Evolutionary conservation across 2,329 filamentous ascomycete species (phyloP).

Genomic region (Trichoderma aggressivum): DNA sequence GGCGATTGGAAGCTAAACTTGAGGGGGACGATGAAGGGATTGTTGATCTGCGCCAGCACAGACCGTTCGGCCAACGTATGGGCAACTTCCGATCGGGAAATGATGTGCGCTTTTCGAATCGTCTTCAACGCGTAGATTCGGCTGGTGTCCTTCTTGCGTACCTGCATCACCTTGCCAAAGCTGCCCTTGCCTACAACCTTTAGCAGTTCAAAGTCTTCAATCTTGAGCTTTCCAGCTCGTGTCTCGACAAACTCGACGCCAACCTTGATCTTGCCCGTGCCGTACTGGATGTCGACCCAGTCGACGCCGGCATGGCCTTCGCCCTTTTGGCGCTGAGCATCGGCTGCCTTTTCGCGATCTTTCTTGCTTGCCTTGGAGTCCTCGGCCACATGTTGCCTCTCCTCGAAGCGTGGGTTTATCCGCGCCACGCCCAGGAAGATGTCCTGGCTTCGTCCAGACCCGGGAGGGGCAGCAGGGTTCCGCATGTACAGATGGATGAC

Average conservation of each 20-base stretch:
- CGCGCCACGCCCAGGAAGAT: constrained; percentile 91
- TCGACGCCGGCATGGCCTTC: constrained; percentile 71
- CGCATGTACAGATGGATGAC: constrained; percentile 91
- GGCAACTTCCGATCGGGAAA: constrained; percentile 94
- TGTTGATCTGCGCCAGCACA: constrained; percentile 99
- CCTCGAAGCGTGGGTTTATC: constrained; percentile 90
- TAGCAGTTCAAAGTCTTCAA: constrained; percentile 94
- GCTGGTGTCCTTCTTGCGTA: constrained; percentile 94
- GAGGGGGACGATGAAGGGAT: constrained; percentile 96
- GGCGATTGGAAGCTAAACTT: constrained; percentile 99
- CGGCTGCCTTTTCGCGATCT: constrained; percentile 73
- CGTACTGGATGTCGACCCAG: constrained; percentile 89
- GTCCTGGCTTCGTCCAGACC: constrained; percentile 86
- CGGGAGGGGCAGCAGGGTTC: constrained; percentile 82
- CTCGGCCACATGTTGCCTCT: constrained; percentile 66
- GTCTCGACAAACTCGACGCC: constrained; percentile 97
- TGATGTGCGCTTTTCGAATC: constrained; percentile 99
- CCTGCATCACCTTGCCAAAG: constrained; percentile 99
- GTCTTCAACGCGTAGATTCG: constrained; percentile 99
- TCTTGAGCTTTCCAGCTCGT: constrained; percentile 80
- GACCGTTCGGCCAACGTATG: constrained; percentile 95
- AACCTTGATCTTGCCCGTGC: constrained; percentile 81
- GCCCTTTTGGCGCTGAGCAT: constrained; percentile 49
- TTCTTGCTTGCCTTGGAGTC: constrained; percentile 85
- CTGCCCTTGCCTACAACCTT: constrained; percentile 98